Evolutionary conservation across 2,329 filamentous ascomycete genomes (phyloP).

Genomic region (Fusarium napiforme): DNA sequence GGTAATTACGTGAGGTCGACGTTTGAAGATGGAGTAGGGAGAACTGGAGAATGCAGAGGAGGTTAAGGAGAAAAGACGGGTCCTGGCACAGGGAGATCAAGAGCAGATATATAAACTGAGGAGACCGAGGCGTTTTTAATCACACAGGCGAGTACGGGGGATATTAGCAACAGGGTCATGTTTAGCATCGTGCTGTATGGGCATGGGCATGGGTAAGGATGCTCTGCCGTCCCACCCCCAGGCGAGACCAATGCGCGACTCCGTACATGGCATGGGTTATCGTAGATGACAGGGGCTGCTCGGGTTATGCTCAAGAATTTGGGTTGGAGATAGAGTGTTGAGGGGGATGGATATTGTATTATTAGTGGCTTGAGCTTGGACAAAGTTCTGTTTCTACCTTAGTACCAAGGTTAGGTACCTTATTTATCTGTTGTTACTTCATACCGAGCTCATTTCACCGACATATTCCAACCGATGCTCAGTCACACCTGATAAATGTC

Average conservation of each 20-base stretch:
- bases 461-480: background rate
- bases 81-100: background rate
- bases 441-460: background rate
- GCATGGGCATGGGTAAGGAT: background rate
- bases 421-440: background rate
- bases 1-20: conserved; percentile 21
- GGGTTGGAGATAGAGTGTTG: conserved; percentile 1
- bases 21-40: background rate
- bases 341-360: background rate
- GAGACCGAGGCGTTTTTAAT: conserved; percentile 29
- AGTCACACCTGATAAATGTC: background rate
- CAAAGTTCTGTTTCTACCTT: conserved; percentile 8
- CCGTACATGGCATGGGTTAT: conserved; percentile 1
- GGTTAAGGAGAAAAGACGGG: background rate
- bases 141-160: conserved; percentile 32
- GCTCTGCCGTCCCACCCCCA: conserved; percentile 34
- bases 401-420: background rate
- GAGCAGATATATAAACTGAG: conserved; percentile 10
- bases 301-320: background rate
- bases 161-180: conserved; percentile 33
- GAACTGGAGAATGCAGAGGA: background rate
- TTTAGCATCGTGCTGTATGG: conserved; percentile 27
- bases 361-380: conserved; percentile 27
- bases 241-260: background rate
- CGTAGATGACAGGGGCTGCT: background rate